Conservation (phyloP, 257 asterid species). For the Prunella vulgaris region DNA sequence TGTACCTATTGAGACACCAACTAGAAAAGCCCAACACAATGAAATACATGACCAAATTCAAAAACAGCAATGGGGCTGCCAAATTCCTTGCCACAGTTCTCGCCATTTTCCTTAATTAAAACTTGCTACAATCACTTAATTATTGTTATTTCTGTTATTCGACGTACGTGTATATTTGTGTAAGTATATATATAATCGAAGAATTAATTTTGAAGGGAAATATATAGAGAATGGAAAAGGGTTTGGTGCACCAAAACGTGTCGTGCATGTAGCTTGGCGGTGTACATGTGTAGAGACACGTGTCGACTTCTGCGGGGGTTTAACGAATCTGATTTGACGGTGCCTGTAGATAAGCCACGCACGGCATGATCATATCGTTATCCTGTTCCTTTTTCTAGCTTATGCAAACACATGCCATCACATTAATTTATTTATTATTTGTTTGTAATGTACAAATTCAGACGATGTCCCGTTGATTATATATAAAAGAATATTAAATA, state of each 20-base stretch:
- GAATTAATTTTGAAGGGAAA: background rate
- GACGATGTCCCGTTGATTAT: too few relatives aligned
- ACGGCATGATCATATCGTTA: background rate
- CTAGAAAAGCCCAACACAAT: conserved; percentile 77
- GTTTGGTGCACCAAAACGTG: conserved; percentile 25
- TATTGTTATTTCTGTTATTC: too few relatives aligned
- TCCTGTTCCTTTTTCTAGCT: background rate
- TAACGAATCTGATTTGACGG: background rate
- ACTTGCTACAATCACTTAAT: background rate
- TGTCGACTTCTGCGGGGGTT: conserved; percentile 16
- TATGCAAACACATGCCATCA: background rate
- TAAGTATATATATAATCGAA: too few relatives aligned
- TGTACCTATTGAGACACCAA: conserved; percentile 71
- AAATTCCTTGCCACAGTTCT: conserved; percentile 62
- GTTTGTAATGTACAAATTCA: too few relatives aligned
- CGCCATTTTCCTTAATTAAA: conserved; percentile 39
- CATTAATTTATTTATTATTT: background rate
- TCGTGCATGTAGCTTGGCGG: conserved; percentile 18
- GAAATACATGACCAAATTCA: conserved; percentile 67
- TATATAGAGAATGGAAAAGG: conserved; percentile 5
- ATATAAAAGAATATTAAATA: too few relatives aligned
- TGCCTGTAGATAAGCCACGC: background rate
- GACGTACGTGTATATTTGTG: background rate
- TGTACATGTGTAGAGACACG: conserved; percentile 36
- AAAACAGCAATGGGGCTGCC: conserved; percentile 76